Percentiles rank a stretch among this genome's conserved stretches.
phyloP scores from a whole-genome alignment of 805 yeast genomes.

The Suhomyces kilbournensis region DNA sequence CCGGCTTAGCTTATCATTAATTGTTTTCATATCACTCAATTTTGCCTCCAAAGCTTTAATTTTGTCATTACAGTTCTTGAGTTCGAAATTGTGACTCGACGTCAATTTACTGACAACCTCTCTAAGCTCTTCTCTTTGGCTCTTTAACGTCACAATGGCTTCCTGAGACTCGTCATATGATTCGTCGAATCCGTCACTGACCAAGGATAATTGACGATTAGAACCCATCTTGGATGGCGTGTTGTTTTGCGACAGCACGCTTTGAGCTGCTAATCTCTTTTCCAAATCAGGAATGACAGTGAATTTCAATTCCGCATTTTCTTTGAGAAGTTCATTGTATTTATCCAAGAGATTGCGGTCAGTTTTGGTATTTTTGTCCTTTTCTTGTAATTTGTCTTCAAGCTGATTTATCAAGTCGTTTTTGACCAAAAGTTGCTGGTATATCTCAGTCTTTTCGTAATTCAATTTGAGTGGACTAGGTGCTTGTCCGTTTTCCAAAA shows the following conservation, averaged over 20 bases:
- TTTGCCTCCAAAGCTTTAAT: slow-evolving; percentile 30
- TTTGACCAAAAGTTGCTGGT: slow-evolving; percentile 44
- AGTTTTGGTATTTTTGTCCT: slow-evolving; percentile 18
- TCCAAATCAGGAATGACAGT: slow-evolving; percentile 46
- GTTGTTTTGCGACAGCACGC: not conserved
- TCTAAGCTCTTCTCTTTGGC: slow-evolving; percentile 41
- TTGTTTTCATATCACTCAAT: slow-evolving; percentile 24
- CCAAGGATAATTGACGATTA: slow-evolving; percentile 5
- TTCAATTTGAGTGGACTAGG: slow-evolving; percentile 57
- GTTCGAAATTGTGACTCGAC: slow-evolving; percentile 33
- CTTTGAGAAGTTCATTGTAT: slow-evolving; percentile 37
- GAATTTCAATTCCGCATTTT: slow-evolving; percentile 41
- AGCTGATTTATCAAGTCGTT: slow-evolving; percentile 48
- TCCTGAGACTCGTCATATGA: slow-evolving; percentile 11
- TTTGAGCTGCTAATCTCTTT: slow-evolving; percentile 22
- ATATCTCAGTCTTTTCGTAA: slow-evolving; percentile 54
- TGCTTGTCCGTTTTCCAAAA: slow-evolving; percentile 49
- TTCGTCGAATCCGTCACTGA: slow-evolving; percentile 8
- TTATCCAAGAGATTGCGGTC: slow-evolving; percentile 36
- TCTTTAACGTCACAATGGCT: slow-evolving; percentile 12
- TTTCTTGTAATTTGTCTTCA: slow-evolving; percentile 44
- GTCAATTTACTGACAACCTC: slow-evolving; percentile 38
- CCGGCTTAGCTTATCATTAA: slow-evolving; percentile 34
- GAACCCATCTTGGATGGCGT: not conserved
- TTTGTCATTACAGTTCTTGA: slow-evolving; percentile 35